Evolutionary conservation across 768 basidiomycete genomes (phyloP).

Genomic region (Pholiota molesta): DNA sequence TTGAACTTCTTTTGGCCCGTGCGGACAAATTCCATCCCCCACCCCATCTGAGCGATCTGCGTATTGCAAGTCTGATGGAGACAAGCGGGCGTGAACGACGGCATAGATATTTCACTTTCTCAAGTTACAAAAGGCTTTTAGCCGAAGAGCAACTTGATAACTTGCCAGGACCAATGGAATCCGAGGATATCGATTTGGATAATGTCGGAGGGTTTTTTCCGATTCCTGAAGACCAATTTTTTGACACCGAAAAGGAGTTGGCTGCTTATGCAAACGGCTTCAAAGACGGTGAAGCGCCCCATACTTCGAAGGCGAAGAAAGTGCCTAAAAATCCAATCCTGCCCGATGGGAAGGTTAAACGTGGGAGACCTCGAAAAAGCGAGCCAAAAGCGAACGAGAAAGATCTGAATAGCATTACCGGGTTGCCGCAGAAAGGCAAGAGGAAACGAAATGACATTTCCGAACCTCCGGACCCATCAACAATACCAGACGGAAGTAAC

Average conservation of each 20-base stretch:
- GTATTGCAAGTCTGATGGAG: slow-evolving; percentile 76
- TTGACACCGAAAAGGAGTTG: slow-evolving; percentile 44
- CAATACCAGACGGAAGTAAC: background rate
- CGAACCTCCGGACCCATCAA: background rate
- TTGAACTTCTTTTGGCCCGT: slow-evolving; percentile 78
- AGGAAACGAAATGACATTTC: slow-evolving; percentile 14
- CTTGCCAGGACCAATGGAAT: slow-evolving; percentile 34
- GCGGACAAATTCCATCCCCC: slow-evolving; percentile 69
- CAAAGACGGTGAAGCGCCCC: slow-evolving; percentile 34
- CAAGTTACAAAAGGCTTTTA: slow-evolving; percentile 67
- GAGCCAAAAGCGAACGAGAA: slow-evolving; percentile 18
- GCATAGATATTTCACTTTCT: slow-evolving; percentile 79
- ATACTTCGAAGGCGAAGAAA: slow-evolving; percentile 37
- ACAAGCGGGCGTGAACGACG: slow-evolving; percentile 85
- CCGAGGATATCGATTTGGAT: slow-evolving; percentile 48
- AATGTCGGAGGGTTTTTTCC: slow-evolving; percentile 57
- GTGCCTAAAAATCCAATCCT: slow-evolving; percentile 49
- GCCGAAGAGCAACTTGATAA: slow-evolving; percentile 67
- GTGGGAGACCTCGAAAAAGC: slow-evolving; percentile 54
- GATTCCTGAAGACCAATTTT: slow-evolving; percentile 56
- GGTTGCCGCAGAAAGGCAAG: slow-evolving; percentile 14
- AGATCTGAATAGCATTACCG: background rate
- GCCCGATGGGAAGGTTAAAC: slow-evolving; percentile 55
- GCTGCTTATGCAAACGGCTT: slow-evolving; percentile 52
- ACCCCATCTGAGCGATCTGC: slow-evolving; percentile 70